phyloP scores from a whole-genome alignment of 2,329 filamentous ascomycete species.

The Fusarium nanum region DNA sequence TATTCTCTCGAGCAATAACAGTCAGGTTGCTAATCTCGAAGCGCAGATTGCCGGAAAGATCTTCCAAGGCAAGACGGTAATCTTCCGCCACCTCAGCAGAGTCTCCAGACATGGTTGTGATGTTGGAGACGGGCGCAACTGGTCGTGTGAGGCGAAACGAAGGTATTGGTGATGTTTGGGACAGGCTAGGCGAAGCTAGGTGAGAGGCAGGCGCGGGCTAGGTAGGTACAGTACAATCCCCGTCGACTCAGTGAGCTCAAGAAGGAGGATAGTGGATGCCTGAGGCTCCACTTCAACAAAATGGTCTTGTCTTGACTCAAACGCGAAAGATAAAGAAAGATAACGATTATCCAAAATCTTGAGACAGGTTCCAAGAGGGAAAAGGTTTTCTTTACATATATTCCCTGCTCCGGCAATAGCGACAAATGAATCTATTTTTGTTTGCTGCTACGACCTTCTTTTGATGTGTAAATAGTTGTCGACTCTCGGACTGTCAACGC shows the following conservation, averaged over 20 bases:
- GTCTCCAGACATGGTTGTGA: conserved; percentile 60
- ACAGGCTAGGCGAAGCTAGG: conserved; percentile 23
- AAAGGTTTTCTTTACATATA: not conserved
- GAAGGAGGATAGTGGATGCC: conserved; percentile 9
- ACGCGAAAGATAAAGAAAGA: conserved; percentile 1
- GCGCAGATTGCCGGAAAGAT: conserved; percentile 89
- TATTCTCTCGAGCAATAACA: conserved; percentile 96
- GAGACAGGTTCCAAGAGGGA: not conserved
- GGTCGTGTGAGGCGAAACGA: conserved; percentile 19
- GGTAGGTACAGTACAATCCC: conserved; percentile 8
- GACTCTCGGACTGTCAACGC: not conserved
- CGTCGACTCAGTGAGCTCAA: not conserved
- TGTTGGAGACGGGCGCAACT: conserved; percentile 28
- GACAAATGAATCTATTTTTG: not conserved
- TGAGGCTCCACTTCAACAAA: conserved; percentile 20
- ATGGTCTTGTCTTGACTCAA: conserved; percentile 1
- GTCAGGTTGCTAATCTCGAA: conserved; percentile 98
- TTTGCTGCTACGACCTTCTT: not conserved
- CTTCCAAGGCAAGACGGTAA: conserved; percentile 92
- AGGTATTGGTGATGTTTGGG: conserved; percentile 24
- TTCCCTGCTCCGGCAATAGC: not conserved
- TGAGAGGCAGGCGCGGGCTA: not conserved
- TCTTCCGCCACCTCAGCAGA: conserved; percentile 92
- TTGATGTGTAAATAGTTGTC: not conserved
- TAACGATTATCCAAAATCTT: not conserved